Percentiles rank a stretch among this genome's conserved stretches.
Conservation (phyloP, 495 filamentous ascomycete species). For the Xylaria bambusicola region DNA sequence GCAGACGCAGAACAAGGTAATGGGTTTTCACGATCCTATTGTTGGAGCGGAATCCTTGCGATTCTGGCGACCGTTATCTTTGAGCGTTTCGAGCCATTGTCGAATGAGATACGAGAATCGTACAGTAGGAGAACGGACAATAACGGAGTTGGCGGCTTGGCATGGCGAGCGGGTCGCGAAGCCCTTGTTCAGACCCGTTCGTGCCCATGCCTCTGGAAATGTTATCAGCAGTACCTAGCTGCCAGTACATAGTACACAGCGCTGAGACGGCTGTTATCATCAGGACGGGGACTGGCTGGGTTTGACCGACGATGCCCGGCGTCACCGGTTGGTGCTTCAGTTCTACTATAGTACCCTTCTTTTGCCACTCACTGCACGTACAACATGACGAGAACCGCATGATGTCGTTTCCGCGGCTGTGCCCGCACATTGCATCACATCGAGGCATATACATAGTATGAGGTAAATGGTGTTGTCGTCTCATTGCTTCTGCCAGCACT, state of each 20-base stretch:
- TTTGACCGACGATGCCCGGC: background rate
- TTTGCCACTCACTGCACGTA: slow-evolving; percentile 7
- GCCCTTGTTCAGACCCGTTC: background rate
- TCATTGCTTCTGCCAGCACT: background rate
- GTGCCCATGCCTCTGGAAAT: background rate
- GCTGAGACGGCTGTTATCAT: no score
- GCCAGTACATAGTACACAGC: no score
- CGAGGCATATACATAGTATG: no score
- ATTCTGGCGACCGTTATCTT: slow-evolving; percentile 2
- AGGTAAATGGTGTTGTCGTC: background rate
- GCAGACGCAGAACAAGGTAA: no score
- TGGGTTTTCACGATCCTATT: no score
- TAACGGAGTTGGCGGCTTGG: slow-evolving; percentile 11
- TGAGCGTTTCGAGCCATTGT: background rate
- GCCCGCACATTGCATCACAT: background rate
- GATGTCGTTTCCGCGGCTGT: slow-evolving; percentile 1
- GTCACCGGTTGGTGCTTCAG: background rate
- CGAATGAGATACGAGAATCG: slow-evolving; percentile 5
- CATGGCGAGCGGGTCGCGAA: background rate
- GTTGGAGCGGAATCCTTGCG: background rate
- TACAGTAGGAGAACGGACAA: background rate
- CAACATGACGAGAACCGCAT: no score
- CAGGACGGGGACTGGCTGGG: slow-evolving; percentile 8
- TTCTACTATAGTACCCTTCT: no score
- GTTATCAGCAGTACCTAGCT: background rate